Base-by-base conservation (phyloP, 495 filamentous ascomycete species). In the Daldinia vernicosa region DNA sequence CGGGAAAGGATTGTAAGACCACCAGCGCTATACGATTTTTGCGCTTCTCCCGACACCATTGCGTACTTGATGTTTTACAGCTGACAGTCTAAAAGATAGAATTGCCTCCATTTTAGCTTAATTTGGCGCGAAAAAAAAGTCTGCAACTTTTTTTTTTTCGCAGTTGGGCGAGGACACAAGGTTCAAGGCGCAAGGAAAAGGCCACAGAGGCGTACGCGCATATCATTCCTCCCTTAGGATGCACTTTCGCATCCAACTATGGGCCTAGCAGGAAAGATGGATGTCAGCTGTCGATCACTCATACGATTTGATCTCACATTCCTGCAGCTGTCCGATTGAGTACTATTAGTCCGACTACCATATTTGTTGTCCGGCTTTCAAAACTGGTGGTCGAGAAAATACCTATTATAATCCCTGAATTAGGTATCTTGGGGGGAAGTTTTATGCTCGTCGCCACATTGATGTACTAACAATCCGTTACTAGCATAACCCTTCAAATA, bases 291-390 rank as follows among this genome's bases (percentile, higher is more conserved):
- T 69, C 70, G 70, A 69, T 73, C 70, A 57, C 70, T 73, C 70
- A 69, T 73, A 69, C 66, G 66, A 69, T 73, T 73, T 69, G 70
- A 66, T 66, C 70, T 73, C 61, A 66, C 66, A 66, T 58, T 73
- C 66, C 66, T 69, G 66, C 70, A 73, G 54, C 66, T 55, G 70
- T 62, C 70, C 66, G 70, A 69, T 73, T 69, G 53, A 63, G 70
- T 73, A 15, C 43, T 47, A 66, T 73, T 59, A 62, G 52, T 55
- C 64, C 66, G 66, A 73, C 58, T 66, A 63, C 54, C 57, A 24
- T 66, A 66, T 59, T 61, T 52, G 32, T 71, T 14, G 22, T 61
- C 30, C 52, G 47, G 47, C 47, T 65, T 53, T 69, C 55, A 30
- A 69, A 72, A 57, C 32, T 17, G 50, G 50, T 64, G 6, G 26